A percentile compares a stretch with the other conserved stretches of the same genome.
These are phyloP conservation scores for Neofusicoccum parvum DNA, from an alignment of 2,329 filamentous ascomycete species.

Conservation along the genomic window DNA sequence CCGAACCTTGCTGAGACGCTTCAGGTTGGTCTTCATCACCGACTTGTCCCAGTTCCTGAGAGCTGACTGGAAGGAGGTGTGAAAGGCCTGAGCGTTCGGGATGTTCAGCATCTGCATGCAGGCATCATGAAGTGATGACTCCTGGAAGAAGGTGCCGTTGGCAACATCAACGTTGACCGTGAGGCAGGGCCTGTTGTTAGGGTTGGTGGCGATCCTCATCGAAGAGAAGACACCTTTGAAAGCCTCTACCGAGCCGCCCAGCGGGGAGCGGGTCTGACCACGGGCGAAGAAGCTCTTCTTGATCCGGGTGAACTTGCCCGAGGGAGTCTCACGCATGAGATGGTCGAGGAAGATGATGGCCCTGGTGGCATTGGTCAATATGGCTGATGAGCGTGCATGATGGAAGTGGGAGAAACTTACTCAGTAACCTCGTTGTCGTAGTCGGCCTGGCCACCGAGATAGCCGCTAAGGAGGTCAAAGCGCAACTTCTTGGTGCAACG, in stretches of 20 bases:
- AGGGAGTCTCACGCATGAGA: conserved; percentile 77
- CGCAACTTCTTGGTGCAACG: conserved; percentile 68
- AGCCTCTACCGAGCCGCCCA: conserved; percentile 72
- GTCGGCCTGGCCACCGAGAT: conserved; percentile 61
- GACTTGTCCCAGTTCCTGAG: conserved; percentile 24
- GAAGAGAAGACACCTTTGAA: conserved; percentile 90
- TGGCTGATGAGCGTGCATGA: not conserved
- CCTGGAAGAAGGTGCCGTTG: conserved; percentile 84
- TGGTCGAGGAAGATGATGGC: conserved; percentile 92
- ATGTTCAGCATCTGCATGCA: conserved; percentile 36
- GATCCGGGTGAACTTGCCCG: conserved; percentile 66
- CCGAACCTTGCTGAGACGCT: conserved; percentile 44
- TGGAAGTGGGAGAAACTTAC: not conserved
- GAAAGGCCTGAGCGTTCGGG: conserved; percentile 22
- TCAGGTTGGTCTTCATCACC: conserved; percentile 39
- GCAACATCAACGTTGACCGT: conserved; percentile 88
- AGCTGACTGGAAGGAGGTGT: conserved; percentile 29
- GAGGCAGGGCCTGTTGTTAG: conserved; percentile 59
- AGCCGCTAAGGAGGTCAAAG: conserved; percentile 66
- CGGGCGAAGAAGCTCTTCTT: conserved; percentile 80
- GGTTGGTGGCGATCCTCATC: conserved; percentile 69
- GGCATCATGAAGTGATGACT: conserved; percentile 37
- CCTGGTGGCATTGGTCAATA: conserved; percentile 62
- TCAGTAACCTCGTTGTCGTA: conserved; percentile 55
- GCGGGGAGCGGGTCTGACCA: conserved; percentile 49